Conservation (phyloP, 305 asterid species). For the Euphrasia arctica region DNA sequence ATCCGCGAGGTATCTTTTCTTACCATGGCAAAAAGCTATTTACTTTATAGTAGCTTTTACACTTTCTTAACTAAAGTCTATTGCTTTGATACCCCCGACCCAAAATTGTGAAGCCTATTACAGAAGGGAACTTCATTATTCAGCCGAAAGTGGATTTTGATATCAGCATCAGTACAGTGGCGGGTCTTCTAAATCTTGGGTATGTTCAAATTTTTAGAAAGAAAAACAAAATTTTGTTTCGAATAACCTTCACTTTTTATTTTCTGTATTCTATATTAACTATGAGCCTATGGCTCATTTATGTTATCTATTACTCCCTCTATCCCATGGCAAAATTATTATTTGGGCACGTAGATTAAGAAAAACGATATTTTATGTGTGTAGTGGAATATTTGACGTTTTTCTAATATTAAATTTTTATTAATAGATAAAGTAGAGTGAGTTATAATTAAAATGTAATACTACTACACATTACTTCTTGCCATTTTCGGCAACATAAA, state of each 20-base stretch:
- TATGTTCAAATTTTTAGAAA: slow-evolving; percentile 38
- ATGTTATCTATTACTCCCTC: neutral
- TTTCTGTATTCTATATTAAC: neutral
- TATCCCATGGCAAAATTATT: no score
- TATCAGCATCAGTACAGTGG: slow-evolving; percentile 96
- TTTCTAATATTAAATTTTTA: no score
- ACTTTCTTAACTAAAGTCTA: neutral
- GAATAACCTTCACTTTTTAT: slow-evolving; percentile 7
- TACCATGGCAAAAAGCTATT: neutral
- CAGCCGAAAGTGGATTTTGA: slow-evolving; percentile 99
- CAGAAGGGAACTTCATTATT: slow-evolving; percentile 90
- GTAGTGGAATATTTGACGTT: no score
- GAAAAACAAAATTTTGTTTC: slow-evolving; percentile 11
- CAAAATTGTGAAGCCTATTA: slow-evolving; percentile 69
- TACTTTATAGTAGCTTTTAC: slow-evolving; percentile 21
- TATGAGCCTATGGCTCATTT: neutral
- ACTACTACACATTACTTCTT: no score
- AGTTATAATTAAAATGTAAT: no score
- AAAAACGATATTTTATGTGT: no score
- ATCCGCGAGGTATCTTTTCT: slow-evolving; percentile 79
- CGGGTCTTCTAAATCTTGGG: slow-evolving; percentile 99
- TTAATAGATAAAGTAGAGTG: no score
- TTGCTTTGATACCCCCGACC: slow-evolving; percentile 20
- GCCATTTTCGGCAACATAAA: no score
- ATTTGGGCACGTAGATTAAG: no score